phyloP scores from a whole-genome alignment of 208 protist species.

The Jaenimonas drosophilae region DNA sequence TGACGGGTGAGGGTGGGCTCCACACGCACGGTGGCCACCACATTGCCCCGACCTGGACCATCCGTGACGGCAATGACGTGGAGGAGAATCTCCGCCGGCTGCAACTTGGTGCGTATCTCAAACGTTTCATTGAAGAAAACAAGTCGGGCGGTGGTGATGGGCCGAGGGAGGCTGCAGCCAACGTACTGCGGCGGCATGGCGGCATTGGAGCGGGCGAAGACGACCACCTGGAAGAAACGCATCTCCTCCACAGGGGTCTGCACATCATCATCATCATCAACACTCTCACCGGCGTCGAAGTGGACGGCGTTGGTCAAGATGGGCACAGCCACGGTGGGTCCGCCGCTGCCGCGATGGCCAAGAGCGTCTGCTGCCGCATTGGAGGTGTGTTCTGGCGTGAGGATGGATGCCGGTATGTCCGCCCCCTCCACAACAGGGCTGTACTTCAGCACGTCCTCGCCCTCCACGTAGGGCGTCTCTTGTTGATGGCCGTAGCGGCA shows the following conservation, averaged over 20 bases:
- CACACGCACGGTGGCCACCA: conserved; percentile 50
- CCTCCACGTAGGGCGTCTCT: conserved; percentile 38
- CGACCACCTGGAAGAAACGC: conserved; percentile 42
- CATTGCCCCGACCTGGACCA: conserved; percentile 8
- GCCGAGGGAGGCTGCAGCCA: conserved; percentile 43
- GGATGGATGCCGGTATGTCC: background rate
- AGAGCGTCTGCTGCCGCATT: too few species aligned
- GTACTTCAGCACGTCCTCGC: conserved; percentile 12
- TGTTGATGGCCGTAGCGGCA: conserved; percentile 11
- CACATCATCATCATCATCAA: background rate
- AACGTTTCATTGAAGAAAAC: conserved; percentile 80
- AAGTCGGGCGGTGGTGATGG: conserved; percentile 33
- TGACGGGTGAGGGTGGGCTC: conserved; percentile 31
- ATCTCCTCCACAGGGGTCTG: conserved; percentile 8
- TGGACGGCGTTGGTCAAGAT: background rate
- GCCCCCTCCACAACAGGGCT: background rate
- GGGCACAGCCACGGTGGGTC: too few species aligned
- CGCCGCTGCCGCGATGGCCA: too few species aligned
- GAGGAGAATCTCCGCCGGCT: conserved; percentile 66
- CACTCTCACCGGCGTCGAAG: background rate
- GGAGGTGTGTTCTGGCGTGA: background rate
- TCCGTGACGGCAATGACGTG: conserved; percentile 54
- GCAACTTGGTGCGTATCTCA: conserved; percentile 48
- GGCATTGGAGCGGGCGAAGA: conserved; percentile 49
- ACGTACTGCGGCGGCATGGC: conserved; percentile 61